Evolutionary conservation across 257 asterid species (phyloP), one percentile per base, ranked within the genome.

Genomic region (Pogostemon cablin): DNA sequence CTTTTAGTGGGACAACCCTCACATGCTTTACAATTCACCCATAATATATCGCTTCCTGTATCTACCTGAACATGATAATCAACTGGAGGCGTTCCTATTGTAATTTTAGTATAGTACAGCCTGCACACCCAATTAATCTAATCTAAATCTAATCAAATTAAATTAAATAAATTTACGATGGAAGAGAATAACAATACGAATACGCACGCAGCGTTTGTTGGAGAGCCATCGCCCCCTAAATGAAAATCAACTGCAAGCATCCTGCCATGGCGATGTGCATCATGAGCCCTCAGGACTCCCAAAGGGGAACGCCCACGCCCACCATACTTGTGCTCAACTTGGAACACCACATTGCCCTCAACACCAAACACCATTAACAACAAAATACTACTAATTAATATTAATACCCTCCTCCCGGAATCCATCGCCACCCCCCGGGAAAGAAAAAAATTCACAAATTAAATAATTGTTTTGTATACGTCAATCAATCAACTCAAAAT

Each of bases 11-110:
- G 91, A 73, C 95, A 87, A 34, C 48, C 71, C 5, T 78, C 76
- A 50, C 93, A 87, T 71, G 72, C 58, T 47, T 76, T 82, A 71
- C 93, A 83, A 56, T 85, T 87, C 69, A 87, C 82, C 93, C 93
- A 83, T 50, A 83, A 73, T 25, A 85, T 81, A 77, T 87, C 90
- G 72, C 93, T 87, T 67, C 93, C 93, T 5, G 93, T 87, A 76
- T 87, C 93, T 10, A 87, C 80, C 83, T 87, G 95, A 68, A 87
- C 86, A 50, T 83, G 87, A 76, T 76, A 87, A 72, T 87, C 85
- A 17, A 68, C 68, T 5, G 95, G 77, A 65, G 95, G 95, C 39
- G 68, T 80, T 38, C 91, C 95, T 4, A 85, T 82, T 42, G 86
- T 75, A 39, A 87, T 65, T 72, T 75, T 85, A 58, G 95, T 87